A percentile compares a stretch with the other conserved stretches of the same genome.
phyloP scores from a whole-genome alignment of 176 grass and related monocot genomes.

The Bothriochloa decipiens region DNA sequence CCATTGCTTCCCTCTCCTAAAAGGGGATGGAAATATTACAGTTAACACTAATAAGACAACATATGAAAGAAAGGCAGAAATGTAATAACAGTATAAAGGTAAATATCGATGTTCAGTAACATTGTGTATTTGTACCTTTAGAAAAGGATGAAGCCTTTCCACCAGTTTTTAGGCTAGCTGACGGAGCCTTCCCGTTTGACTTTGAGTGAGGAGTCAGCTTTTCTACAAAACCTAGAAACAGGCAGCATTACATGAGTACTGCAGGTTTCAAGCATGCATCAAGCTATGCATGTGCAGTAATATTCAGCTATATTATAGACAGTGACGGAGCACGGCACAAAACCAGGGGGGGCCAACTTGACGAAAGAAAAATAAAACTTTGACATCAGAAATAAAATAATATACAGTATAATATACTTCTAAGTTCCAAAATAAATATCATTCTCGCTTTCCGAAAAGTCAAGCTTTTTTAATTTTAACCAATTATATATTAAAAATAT shows the following conservation, averaged over 20 bases:
- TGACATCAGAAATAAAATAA: no score
- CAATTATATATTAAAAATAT: no score
- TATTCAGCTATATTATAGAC: slow-evolving; percentile 21
- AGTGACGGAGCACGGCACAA: no score
- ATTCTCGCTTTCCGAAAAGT: no score
- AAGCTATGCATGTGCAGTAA: slow-evolving; percentile 11
- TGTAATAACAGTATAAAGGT: slow-evolving; percentile 15
- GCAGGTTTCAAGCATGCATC: slow-evolving; percentile 13
- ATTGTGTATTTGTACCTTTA: slow-evolving; percentile 48
- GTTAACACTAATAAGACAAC: slow-evolving; percentile 13
- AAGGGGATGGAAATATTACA: slow-evolving; percentile 15
- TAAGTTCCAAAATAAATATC: no score
- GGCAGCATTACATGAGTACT: slow-evolving; percentile 30
- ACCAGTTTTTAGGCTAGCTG: slow-evolving; percentile 53
- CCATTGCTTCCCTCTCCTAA: slow-evolving; percentile 57
- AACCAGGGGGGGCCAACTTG: no score
- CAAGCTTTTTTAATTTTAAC: no score
- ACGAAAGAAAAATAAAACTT: no score
- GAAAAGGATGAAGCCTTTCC: slow-evolving; percentile 49
- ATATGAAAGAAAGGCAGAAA: slow-evolving; percentile 34
- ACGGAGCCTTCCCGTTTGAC: slow-evolving; percentile 65
- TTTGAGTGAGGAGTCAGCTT: slow-evolving; percentile 45
- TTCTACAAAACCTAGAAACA: slow-evolving; percentile 71
- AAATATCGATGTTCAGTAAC: slow-evolving; percentile 16
- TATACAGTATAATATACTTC: no score